Base-by-base conservation (phyloP, 208 protist genomes). In the Wallacemonas rigidus region DNA sequence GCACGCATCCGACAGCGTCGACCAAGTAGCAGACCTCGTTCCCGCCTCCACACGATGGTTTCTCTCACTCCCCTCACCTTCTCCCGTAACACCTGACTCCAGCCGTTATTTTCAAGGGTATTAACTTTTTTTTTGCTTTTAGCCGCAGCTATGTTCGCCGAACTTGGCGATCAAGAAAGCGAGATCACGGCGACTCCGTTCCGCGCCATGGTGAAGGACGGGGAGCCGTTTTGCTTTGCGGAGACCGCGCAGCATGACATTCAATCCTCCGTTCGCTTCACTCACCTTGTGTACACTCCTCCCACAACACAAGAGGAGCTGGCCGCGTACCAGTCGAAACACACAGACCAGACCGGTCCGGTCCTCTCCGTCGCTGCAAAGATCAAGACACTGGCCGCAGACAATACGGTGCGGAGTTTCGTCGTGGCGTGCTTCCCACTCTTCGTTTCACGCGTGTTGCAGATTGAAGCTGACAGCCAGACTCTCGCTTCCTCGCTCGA, bases 281-380 rank as follows among this genome's bases (percentile, higher is more conserved):
- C 85, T 0, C 91, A 96, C 64, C 75, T 96, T 62, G 79, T 77
- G 51, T 96, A 94, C 79, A 84, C 84, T 5, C 91, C 91, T 1
- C 91, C 91, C 14, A 74, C 65, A 38, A 80, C 80, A 0, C 35
- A 62, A 26, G 82, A 80, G 57, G 87, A 76, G 40, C 48, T 80
- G 62, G 43, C 70, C 47, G 43, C 64, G 14, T 93, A 89, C 71
- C 57, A 80, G 41, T 43, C 68, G 8, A 38, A 61, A 9, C 51
- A 76, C 40, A 71, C 58, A 2, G 51, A 74, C 56, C 9, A 17
- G 35, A 12, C 26, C 26, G 26, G 26, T 26, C 26, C 38, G 2
- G 72, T 79, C n/a, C 43, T 75, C 36, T 86, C 81, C 12, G 84
- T 86, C 8, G 56, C 68, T 11, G 90, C 90, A 2, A 73, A 75